A percentile compares a stretch with the other conserved stretches of the same genome.
These are phyloP conservation scores for Eucalyptus cladocalyx DNA, from an alignment of 345 rosid genomes.

Conservation along the genomic window DNA sequence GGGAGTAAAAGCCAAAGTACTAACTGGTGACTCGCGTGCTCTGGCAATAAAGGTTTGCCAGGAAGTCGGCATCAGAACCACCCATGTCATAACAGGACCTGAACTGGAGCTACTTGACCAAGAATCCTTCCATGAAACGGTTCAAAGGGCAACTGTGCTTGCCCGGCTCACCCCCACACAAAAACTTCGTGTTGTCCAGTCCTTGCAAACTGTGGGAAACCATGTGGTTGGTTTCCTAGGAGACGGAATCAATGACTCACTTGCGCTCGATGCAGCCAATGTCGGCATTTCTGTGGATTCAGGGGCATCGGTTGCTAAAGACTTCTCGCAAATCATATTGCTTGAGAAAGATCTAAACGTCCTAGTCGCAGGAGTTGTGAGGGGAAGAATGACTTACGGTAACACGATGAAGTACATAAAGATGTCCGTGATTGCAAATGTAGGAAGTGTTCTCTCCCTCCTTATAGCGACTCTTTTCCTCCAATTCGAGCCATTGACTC, in stretches of 20 bases:
- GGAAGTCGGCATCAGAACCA: constrained; percentile 65
- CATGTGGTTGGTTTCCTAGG: constrained; percentile 58
- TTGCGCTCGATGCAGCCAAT: constrained; percentile 56
- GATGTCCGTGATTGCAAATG: constrained; percentile 56
- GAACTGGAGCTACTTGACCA: constrained; percentile 51
- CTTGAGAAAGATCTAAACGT: constrained; percentile 70
- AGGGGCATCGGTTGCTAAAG: constrained; percentile 60
- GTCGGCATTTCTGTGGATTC: constrained; percentile 65
- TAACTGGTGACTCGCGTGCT: constrained; percentile 53
- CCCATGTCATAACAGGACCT: constrained; percentile 58
- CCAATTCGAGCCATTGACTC: constrained; percentile 41
- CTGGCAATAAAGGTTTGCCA: constrained; percentile 51
- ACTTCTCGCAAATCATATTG: constrained; percentile 51
- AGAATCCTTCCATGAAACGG: constrained; percentile 44
- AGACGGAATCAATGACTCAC: constrained; percentile 59
- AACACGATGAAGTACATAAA: constrained; percentile 72
- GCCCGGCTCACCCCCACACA: constrained; percentile 60
- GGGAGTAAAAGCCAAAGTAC: constrained; percentile 67
- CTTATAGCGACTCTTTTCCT: constrained; percentile 43
- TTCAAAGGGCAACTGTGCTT: constrained; percentile 48
- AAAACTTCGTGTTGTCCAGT: constrained; percentile 55
- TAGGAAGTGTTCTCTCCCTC: constrained; percentile 43
- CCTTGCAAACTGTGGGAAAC: constrained; percentile 41
- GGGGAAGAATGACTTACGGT: constrained; percentile 50
- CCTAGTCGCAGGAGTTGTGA: constrained; percentile 58